Percentiles rank a stretch among this genome's conserved stretches.
phyloP scores from a whole-genome alignment of 108 stramenopile genomes.

The Parietichytrium sp. region DNA sequence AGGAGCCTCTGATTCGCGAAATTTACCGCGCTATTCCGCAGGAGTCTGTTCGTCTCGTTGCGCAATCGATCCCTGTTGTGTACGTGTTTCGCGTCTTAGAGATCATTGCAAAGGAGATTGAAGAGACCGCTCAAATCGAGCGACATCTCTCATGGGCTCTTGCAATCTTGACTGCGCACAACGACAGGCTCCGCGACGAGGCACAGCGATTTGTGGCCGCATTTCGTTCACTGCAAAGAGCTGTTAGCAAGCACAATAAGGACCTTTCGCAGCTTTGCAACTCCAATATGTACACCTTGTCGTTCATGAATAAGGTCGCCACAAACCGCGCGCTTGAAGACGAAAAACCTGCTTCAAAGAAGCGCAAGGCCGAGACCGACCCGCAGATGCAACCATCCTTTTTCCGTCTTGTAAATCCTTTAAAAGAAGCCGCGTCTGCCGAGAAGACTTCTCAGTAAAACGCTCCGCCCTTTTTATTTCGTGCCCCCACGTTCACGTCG shows the following conservation, averaged over 20 bases:
- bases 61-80: neutral
- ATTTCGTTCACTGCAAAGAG: slow-evolving; percentile 7
- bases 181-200: slow-evolving; percentile 22
- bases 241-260: neutral
- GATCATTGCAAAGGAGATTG: neutral
- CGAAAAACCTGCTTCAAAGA: too few species aligned
- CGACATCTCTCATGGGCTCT: slow-evolving; percentile 10
- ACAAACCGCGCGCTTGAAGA: too few species aligned
- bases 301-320: too few species aligned
- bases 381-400: too few species aligned
- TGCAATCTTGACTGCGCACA: slow-evolving; percentile 20
- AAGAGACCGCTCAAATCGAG: neutral
- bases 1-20: slow-evolving; percentile 14
- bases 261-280: neutral
- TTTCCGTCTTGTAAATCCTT: too few species aligned
- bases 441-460: too few species aligned
- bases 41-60: slow-evolving; percentile 38
- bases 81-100: neutral
- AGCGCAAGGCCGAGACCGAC: too few species aligned
- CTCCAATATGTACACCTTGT: slow-evolving; percentile 32
- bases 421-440: too few species aligned
- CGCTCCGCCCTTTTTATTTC: too few species aligned
- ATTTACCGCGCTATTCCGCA: neutral
- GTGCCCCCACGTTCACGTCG: too few species aligned
- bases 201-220: slow-evolving; percentile 19